These are phyloP conservation scores for Eucalyptus pauciflora DNA, from an alignment of 345 rosid genomes.

Conservation along the genomic window DNA sequence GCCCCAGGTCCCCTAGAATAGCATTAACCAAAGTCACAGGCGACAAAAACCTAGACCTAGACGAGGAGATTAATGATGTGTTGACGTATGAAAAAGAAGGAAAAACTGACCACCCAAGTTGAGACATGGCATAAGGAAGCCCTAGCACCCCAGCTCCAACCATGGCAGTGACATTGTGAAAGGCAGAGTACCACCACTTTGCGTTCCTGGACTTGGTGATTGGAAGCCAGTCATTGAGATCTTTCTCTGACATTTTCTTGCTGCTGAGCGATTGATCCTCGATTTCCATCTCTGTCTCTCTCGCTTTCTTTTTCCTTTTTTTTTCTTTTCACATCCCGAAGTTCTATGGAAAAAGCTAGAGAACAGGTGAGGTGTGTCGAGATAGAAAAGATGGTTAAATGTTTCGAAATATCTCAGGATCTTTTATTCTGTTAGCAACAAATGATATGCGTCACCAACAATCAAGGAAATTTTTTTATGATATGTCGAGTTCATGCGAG, in stretches of 20 bases:
- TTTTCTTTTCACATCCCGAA: not conserved
- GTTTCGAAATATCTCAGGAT: not conserved
- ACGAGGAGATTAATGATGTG: not conserved
- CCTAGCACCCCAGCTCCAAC: conserved; percentile 2
- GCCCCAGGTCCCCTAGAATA: not conserved
- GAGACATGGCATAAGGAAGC: not conserved
- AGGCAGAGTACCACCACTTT: conserved; percentile 1
- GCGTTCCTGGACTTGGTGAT: not conserved
- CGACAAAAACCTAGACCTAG: not conserved
- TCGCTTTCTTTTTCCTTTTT: not conserved
- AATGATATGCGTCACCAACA: not conserved
- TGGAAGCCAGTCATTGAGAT: not conserved
- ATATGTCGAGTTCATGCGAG: not conserved
- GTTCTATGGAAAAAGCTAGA: not conserved
- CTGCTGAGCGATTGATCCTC: not conserved
- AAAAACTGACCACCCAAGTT: not conserved
- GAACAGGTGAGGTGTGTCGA: not conserved
- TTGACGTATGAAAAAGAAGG: not conserved
- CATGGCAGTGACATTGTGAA: conserved; percentile 4
- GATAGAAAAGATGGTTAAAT: not conserved
- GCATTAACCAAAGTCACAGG: not conserved
- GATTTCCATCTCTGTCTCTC: not conserved
- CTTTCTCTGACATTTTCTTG: not conserved
- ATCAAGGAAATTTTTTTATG: not conserved
- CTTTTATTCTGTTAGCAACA: not conserved